Base-by-base conservation (phyloP, 352 stramenopile genomes). In the Phytophthora agathidicida region DNA sequence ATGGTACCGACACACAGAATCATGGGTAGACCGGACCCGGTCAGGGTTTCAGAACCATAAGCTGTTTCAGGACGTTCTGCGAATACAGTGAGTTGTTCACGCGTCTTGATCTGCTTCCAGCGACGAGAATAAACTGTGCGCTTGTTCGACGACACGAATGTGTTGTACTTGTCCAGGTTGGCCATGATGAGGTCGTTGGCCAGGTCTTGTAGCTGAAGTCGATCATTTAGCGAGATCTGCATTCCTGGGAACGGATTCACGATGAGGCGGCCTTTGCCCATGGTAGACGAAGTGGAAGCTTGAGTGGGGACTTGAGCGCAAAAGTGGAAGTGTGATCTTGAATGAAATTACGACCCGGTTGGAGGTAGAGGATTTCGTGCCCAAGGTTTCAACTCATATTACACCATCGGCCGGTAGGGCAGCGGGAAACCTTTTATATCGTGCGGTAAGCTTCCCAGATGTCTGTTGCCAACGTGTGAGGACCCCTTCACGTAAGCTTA, bases 181-280 rank as follows among this genome's bases (percentile, higher is more conserved):
- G 59, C 35, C 43, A 54, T 43, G 35, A 71, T 63, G 23, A 63
- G 28, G 8, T 17, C 23, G n/a, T 71, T 57, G n/a, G 61, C 49
- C 11, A 69, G 57, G 44, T 65, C 60, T 41, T 57, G 53, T 1
- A 73, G 60, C 23, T 65, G 27, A 13, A 70, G 31, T 5, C 63
- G 51, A 8, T 48, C 35, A 1, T 47, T 31, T 2, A 11, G 30
- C 8, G 41, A 67, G 7, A 80, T 59, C 16, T 46, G 3, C 23
- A 80, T 50, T 11, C 47, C 50, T n/a, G 66, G 36, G 36, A 77
- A 83, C 52, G 70, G 65, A n/a, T 77, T 65, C 7, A 62, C 17
- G 47, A 63, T 63, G 33, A 74, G 54, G 4, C 59, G 60, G 32
- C 47, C 53, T 27, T 68, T 69, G 23, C 60, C 64, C 52, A 64